Base-by-base conservation (phyloP, 192 early-diverging fungal species). In the Mortierella alpina region DNA sequence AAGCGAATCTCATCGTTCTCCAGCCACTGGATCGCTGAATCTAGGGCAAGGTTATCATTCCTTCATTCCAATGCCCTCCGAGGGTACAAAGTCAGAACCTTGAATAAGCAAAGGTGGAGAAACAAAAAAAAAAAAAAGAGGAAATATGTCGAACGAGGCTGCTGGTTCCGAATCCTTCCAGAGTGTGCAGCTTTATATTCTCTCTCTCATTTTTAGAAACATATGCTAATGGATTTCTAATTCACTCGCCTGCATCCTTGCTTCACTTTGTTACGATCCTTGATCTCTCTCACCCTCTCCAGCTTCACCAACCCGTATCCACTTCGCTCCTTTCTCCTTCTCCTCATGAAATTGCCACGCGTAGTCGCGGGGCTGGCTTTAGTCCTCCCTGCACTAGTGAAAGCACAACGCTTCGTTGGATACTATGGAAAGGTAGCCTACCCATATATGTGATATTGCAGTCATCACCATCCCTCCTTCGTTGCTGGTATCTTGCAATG, bases 381-480 rank as follows among this genome's bases (percentile, higher is more conserved):
- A 14, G 49, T 47, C 14, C 56, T 77, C 17, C 56, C 75, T 12
- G 40, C 57, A 6, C 9, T 70, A 3, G 55, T 65, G 5, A 53
- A 60, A 14, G 60, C 75, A 1, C 68, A 77, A 39, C 75, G 75
- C 17, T n/a, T 77, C 2, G 51, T 77, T 31, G 75, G 68, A 49
- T 77, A 77, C 20, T 77, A 77, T 23, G 67, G 68, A 31, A 59
- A 77, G 75, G 75, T 77, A 77, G 42, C 8, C 20, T 22, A n/a
- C 20, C 13, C 62, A 49, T 2, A 31, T 31, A 31, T 31, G 31
- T 31, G 31, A 31, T 31, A 31, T 31, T 31, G 31, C 48, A 17
- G 5, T 50, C 47, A 6, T 51, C 7, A 52, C n/a, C 18, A 13
- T 57, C 20, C 8, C 20, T 18, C 15, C 18, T 23, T 13, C 5